These are phyloP conservation scores for Pontederia crassipes DNA, from an alignment of 176 grass and related monocot genomes.

Conservation along the genomic window DNA sequence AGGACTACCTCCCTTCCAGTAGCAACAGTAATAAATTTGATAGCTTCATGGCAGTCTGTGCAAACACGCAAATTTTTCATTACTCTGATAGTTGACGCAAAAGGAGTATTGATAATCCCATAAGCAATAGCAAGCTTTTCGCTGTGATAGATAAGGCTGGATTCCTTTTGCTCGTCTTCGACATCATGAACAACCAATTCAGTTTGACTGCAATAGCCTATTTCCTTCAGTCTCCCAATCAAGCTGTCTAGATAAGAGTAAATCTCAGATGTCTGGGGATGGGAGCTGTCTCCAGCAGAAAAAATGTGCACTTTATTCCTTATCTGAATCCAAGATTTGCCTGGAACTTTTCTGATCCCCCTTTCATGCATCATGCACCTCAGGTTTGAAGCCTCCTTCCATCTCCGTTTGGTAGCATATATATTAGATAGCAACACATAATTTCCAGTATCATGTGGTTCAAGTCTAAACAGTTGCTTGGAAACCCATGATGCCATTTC, in stretches of 20 bases:
- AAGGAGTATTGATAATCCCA: slow-evolving; percentile 39
- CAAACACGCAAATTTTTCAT: slow-evolving; percentile 54
- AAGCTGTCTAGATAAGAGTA: slow-evolving; percentile 34
- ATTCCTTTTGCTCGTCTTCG: slow-evolving; percentile 51
- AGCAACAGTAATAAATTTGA: slow-evolving; percentile 30
- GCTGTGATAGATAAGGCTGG: slow-evolving; percentile 40
- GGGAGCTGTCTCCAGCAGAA: slow-evolving; percentile 25
- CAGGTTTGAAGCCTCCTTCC: slow-evolving; percentile 39
- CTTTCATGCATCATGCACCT: slow-evolving; percentile 44
- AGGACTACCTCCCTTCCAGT: slow-evolving; percentile 28
- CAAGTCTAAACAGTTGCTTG: slow-evolving; percentile 38
- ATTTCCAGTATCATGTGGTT: slow-evolving; percentile 37
- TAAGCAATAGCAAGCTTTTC: slow-evolving; percentile 49
- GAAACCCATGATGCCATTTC: slow-evolving; percentile 39
- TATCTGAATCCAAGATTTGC: slow-evolving; percentile 52
- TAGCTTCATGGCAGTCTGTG: slow-evolving; percentile 40
- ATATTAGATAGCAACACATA: slow-evolving; percentile 66
- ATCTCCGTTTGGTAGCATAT: slow-evolving; percentile 43
- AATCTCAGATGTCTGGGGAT: slow-evolving; percentile 30
- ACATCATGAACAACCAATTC: slow-evolving; percentile 45
- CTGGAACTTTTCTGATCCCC: slow-evolving; percentile 33
- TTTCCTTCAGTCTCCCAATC: slow-evolving; percentile 35
- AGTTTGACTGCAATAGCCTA: slow-evolving; percentile 39
- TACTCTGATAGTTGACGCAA: slow-evolving; percentile 31
- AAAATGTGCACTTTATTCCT: slow-evolving; percentile 36